Base-by-base conservation (phyloP, 768 basidiomycete genomes). In the Podaxis sp. region DNA sequence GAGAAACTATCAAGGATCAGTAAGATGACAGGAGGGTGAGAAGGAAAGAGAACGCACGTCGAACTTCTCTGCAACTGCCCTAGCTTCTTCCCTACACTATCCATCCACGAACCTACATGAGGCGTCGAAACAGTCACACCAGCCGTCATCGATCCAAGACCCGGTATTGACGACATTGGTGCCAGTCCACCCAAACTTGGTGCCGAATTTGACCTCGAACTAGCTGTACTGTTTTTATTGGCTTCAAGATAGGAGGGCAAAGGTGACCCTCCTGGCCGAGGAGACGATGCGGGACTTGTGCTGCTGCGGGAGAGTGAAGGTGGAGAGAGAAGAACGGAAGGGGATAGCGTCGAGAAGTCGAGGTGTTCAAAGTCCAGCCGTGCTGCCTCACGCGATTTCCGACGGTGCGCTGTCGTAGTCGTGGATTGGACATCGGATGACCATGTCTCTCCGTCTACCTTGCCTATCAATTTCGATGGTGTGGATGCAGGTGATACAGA, bases 81-180 rank as follows among this genome's bases (percentile, higher is more conserved):
- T 74, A 85, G 82, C 66, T 82, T 85, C 73, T 82, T 86, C 17
- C 88, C 84, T 57, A 89, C 77, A 53, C 67, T 86, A 38, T 82
- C 87, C 64, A 87, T 78, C 85, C 84, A 87, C 5, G 82, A 71
- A 70, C 71, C 63, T 72, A 56, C 59, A 51, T 55, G 22, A 9
- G 68, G 72, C 13, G 67, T 63, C 8, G 65, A 56, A 26, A 64
- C 63, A 13, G 53, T 8, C 24, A 52, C 68, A 3, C 66, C 70
- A 39, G 68, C 57, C 1, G 72, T 65, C 63, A 80, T 64, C 22
- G 77, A 71, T 4, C 74, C 76, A 1, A 78, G 63, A 3, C 80
- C 79, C 12, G 80, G 77, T 48, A 80, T 79, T 4, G 77, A 75
- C 26, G 76, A 72, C 1, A 76, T 71, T 1, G 79, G 75, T 15